Evolutionary conservation across 371 early-diverging fungal genomes (phyloP), one percentile per base, ranked within the genome.

Genomic region (Saksenaea oblongispora): DNA sequence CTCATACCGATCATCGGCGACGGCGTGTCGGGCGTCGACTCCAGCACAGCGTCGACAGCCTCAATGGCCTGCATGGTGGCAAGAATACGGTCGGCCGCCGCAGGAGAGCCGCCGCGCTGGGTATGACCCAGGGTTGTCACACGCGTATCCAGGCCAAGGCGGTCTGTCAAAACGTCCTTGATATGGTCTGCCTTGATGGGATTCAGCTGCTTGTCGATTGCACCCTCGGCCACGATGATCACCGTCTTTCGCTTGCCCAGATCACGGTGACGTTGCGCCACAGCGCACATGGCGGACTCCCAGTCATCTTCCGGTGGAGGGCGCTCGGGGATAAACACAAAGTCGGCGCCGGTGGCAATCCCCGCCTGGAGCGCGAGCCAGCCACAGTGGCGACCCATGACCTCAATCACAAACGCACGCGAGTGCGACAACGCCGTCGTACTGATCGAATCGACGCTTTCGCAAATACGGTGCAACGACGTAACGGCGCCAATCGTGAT

Each of bases 331-430:
- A 99, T 87, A 66, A 99, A 97, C 42, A 98, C 89, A 85, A 94
- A 99, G 72, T 99, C 99, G 54, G 99, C 99, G 42, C 97, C 94
- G 1, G 82, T 79, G 9, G 82, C 82, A 62, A 82, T 79, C 68
- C 79, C 98, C 8, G 99, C 94, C 92, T 94, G 95, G 17, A 99
- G 80, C n/a, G 98, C 98, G 26, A 99, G 83, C 99, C 99, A 99
- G 34, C 99, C 99, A 75, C 99, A 99, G 71, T 98, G 94, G 58
- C 99, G 89, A 10, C 99, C 99, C 99, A 99, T 99, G 31, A 98
- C 98, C 72, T 99, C 99, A 39, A 99, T 89, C 1, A 99, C 96
- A 74, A 99, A 99, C 3, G 96, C 96, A 58, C 99, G 91, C 51
- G 92, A 89, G 75, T 99, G 99, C 59, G 97, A 97, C 54, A 86